Evolutionary conservation across 2,329 filamentous ascomycete genomes (phyloP).

Genomic region (Claviceps africana): DNA sequence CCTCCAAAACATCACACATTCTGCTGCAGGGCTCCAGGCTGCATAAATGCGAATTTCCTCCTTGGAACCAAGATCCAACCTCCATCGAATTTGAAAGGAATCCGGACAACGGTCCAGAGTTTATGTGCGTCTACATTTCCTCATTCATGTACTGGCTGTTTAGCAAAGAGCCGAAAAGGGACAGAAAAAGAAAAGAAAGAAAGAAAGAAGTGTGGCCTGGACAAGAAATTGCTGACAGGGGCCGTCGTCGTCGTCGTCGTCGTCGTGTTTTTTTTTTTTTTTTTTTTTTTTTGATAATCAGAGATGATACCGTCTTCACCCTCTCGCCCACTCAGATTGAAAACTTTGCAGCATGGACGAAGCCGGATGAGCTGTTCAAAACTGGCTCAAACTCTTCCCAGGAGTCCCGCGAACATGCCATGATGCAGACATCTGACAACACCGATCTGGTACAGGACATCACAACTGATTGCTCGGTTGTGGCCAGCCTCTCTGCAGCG

Average conservation of each 20-base stretch:
- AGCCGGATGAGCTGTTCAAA: conserved; percentile 51
- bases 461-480: conserved; percentile 91
- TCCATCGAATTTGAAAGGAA: conserved; percentile 43
- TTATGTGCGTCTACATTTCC: neutral
- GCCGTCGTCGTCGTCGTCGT: no score
- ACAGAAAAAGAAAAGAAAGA: no score
- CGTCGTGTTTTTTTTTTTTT: no score
- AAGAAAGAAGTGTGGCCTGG: neutral
- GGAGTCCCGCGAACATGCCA: conserved; percentile 19
- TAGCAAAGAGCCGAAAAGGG: no score
- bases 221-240: neutral
- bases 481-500: conserved; percentile 81
- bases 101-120: neutral
- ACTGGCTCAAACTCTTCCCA: conserved; percentile 13
- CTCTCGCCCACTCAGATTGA: conserved; percentile 61
- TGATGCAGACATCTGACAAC: conserved; percentile 43
- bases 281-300: conserved; percentile 24
- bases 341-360: conserved; percentile 74
- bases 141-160: neutral
- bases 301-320: conserved; percentile 54
- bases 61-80: conserved; percentile 57
- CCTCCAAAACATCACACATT: conserved; percentile 26
- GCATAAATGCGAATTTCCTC: conserved; percentile 71
- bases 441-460: conserved; percentile 90
- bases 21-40: conserved; percentile 64